phyloP scores from a whole-genome alignment of 2,329 filamentous ascomycete genomes.

The Penicillium sp. region DNA sequence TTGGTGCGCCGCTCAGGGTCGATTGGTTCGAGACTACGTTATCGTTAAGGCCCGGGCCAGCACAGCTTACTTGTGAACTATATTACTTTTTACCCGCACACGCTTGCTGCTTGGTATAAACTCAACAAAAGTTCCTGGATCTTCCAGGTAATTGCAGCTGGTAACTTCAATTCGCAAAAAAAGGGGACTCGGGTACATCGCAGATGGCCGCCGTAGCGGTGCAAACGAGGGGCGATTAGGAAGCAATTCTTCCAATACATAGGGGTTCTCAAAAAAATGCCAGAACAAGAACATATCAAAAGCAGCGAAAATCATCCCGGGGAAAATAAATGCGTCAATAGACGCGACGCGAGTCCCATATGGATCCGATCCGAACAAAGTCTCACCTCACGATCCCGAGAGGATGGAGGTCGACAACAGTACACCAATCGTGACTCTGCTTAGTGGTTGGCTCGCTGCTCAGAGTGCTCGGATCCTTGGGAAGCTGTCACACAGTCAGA shows the following conservation, averaged over 20 bases:
- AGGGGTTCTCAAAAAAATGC: conserved; percentile 5
- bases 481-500: conserved; percentile 20
- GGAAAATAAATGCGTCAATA: conserved; percentile 8
- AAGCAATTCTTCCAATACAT: conserved; percentile 1
- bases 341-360: conserved; percentile 12
- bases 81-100: not conserved
- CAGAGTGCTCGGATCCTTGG: conserved; percentile 7
- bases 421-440: not conserved
- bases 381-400: not conserved
- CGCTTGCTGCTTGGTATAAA: no score
- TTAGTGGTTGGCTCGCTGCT: conserved; percentile 14
- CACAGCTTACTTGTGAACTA: not conserved
- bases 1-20: not conserved
- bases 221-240: conserved; percentile 12
- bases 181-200: not conserved
- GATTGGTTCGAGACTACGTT: conserved; percentile 7
- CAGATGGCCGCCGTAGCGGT: conserved; percentile 17
- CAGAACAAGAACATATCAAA: not conserved
- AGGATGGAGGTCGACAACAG: not conserved
- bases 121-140: no score
- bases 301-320: conserved; percentile 2
- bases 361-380: not conserved
- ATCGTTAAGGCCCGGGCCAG: not conserved
- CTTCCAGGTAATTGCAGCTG: not conserved
- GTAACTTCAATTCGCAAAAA: conserved; percentile 3